Base-by-base conservation (phyloP, 1,139 yeast genomes). In the Magnusiomyces suaveolens region DNA sequence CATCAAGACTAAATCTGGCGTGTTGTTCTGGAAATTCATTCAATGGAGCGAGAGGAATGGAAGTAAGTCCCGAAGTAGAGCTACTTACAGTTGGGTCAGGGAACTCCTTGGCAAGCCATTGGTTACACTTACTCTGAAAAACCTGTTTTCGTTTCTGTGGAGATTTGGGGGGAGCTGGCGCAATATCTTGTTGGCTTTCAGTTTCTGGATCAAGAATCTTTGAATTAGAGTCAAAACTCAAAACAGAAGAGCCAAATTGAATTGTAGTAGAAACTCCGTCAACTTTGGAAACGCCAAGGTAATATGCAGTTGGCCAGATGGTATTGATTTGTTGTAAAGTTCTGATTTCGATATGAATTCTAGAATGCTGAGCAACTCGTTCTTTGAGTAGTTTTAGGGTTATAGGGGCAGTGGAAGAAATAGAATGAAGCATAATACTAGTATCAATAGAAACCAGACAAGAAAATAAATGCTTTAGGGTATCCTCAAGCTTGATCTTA, bases 231-330 rank as follows among this genome's bases (percentile, higher is more conserved):
- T 38, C 20, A 38, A 38, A 14, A 16, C 20, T n/a, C 16, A 38
- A n/a, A 38, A 43, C 26, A 16, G 50, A 48, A 3, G 50, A 33
- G 3, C 43, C 43, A 36, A 48, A 48, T 24, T 48, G 50, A 21
- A 48, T 20, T 2, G 43, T 48, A 4, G 18, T 6, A 3, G 43
- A 20, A 14, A 14, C 14, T 10, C 20, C 29, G n/a, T 33, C 43
- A 29, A 32, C n/a, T 23, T 10, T 10, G 2, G 52, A 49, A 2
- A 41, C 38, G 24, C 50, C 46, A 16, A 61, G 43, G 16, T 25
- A 47, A 50, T 66, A 65, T 2, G 66, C 60, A 2, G 56, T 59
- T 1, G 69, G 68, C 60, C 63, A 66, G 38, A 68, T 56, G 4
- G 60, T 59, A 14, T 60, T 56, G 41, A 68, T 64, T 36, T 60